Conservation (phyloP, 768 basidiomycete species). For the Suillus subaureus region DNA sequence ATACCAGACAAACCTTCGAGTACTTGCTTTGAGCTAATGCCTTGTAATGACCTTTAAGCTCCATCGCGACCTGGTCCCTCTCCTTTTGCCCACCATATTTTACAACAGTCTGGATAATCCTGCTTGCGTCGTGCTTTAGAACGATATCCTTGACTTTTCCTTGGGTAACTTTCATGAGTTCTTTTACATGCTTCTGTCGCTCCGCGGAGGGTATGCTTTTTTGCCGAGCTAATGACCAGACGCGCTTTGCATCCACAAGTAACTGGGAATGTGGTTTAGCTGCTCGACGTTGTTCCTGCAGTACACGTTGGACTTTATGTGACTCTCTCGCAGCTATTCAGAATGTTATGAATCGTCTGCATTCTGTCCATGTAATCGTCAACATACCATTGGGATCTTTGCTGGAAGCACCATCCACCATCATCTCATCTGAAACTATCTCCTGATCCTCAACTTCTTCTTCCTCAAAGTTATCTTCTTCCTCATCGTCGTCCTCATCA, state of each 20-base stretch:
- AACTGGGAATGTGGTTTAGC: slow-evolving; percentile 77
- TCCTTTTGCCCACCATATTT: slow-evolving; percentile 78
- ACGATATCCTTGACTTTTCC: slow-evolving; percentile 86
- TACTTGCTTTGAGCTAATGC: slow-evolving; percentile 86
- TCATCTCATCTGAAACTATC: slow-evolving; percentile 34
- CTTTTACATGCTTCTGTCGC: slow-evolving; percentile 71
- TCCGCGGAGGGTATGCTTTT: slow-evolving; percentile 71
- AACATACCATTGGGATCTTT: slow-evolving; percentile 67
- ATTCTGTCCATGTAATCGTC: slow-evolving; percentile 3
- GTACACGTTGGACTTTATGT: slow-evolving; percentile 67
- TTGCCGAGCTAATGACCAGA: slow-evolving; percentile 77
- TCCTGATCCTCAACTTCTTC: slow-evolving; percentile 38
- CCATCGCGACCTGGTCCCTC: slow-evolving; percentile 77
- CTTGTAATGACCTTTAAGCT: slow-evolving; percentile 80
- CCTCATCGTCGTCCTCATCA: slow-evolving; percentile 44
- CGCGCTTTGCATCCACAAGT: slow-evolving; percentile 68
- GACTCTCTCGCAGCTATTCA: slow-evolving; percentile 62
- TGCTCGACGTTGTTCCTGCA: slow-evolving; percentile 71
- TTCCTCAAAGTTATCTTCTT: slow-evolving; percentile 36
- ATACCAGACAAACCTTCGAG: slow-evolving; percentile 64
- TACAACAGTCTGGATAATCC: slow-evolving; percentile 80
- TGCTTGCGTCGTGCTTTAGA: slow-evolving; percentile 90
- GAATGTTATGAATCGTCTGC: slow-evolving; percentile 10
- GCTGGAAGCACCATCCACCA: slow-evolving; percentile 26
- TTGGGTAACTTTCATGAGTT: slow-evolving; percentile 75